Base-by-base conservation (phyloP, 2,329 filamentous ascomycete genomes). In the Exophiala mesophila region DNA sequence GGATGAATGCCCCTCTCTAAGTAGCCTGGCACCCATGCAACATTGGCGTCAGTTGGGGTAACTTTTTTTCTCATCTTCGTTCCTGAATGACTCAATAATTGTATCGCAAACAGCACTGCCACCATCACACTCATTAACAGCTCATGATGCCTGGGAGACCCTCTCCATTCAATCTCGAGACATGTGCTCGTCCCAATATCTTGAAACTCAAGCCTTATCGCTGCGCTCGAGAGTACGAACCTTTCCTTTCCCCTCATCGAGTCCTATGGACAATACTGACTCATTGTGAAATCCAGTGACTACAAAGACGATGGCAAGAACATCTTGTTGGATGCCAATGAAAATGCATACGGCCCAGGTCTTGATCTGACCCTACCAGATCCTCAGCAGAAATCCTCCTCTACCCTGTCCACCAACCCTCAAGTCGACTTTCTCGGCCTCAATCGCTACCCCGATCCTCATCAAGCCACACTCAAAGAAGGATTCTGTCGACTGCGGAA, bases 271-370 rank as follows among this genome's bases (percentile, higher is more conserved):
- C n/a, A n/a, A n/a, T n/a, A n/a, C n/a, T n/a, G n/a, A n/a, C n/a
- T n/a, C n/a, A n/a, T n/a, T n/a, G n/a, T n/a, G n/a, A n/a, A n/a
- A n/a, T n/a, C 37, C 61, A 94, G 88, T 70, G 92, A 98, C 76
- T 97, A 98, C 77, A 96, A 98, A 71, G 90, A 98, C 64, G 85
- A 98, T 62, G 92, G 92, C 55, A 90, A 82, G 45, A 97, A 97
- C 60, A 81, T 97, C 58, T 82, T 98, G 39, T 84, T 98, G 54
- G 92, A 98, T 63, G 92, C 92, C 56, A 98, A 98, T 60, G 92
- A 98, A 70, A 98, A 98, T 61, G 88, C 92, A 46, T 96, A 84
- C 59, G 92, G 92, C 0, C 90, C 92, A 0, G 83, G 86, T 2
- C 70, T 96, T 36, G 69, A 72, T 36, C 65, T 76, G 8, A 62